These are phyloP conservation scores for Kazachstania africana DNA, from an alignment of 805 yeast species.

Conservation along the genomic window DNA sequence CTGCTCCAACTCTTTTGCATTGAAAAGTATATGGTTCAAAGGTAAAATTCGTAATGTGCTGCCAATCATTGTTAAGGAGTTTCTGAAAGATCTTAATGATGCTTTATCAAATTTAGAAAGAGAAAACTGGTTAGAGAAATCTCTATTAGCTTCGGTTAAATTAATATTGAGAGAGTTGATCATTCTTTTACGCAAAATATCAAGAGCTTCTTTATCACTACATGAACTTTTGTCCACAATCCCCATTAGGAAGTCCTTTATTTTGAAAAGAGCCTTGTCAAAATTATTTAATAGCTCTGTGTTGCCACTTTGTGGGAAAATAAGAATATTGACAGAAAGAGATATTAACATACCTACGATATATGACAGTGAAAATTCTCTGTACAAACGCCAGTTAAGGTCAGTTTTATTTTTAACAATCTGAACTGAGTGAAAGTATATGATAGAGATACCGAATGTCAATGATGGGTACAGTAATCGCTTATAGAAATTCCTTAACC, in stretches of 20 bases:
- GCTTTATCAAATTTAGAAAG: slow-evolving; percentile 25
- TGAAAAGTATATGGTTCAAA: slow-evolving; percentile 12
- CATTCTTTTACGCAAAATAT: slow-evolving; percentile 21
- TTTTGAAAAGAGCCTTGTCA: slow-evolving; percentile 13
- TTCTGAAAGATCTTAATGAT: slow-evolving; percentile 29
- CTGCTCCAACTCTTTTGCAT: slow-evolving; percentile 9
- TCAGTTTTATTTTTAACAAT: slow-evolving; percentile 8
- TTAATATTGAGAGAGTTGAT: slow-evolving; percentile 22
- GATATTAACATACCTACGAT: slow-evolving; percentile 33
- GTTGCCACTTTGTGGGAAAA: slow-evolving; percentile 35
- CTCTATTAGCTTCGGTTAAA: slow-evolving; percentile 33
- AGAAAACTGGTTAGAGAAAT: slow-evolving; percentile 31
- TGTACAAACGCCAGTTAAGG: slow-evolving; percentile 26
- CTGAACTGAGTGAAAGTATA: slow-evolving; percentile 26
- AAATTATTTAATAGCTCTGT: slow-evolving; percentile 20
- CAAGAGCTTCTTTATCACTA: slow-evolving; percentile 10
- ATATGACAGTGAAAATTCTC: slow-evolving; percentile 36
- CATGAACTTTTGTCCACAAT: slow-evolving; percentile 10
- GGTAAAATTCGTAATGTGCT: slow-evolving; percentile 34
- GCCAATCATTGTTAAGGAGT: slow-evolving; percentile 30
- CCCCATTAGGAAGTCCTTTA: slow-evolving; percentile 17
- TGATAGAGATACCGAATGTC: slow-evolving; percentile 28
- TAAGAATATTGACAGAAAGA: slow-evolving; percentile 23
- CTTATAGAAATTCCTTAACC: slow-evolving; percentile 32
- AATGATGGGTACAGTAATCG: slow-evolving; percentile 30